Evolutionary conservation across 1,139 yeast species (phyloP).

Genomic region (Zygosaccharomyces sapae): DNA sequence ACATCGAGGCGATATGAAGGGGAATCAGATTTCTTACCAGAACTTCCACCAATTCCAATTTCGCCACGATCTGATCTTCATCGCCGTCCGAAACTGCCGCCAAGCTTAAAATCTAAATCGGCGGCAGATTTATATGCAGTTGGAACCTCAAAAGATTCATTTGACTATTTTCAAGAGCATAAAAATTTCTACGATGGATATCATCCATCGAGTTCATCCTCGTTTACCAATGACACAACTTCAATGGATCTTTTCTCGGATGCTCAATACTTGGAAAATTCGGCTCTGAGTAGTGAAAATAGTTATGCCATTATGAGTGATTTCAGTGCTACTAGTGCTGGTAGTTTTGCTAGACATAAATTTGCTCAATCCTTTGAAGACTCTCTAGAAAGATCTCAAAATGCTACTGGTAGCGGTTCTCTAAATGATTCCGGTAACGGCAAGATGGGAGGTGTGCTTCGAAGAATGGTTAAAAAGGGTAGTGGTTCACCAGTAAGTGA

Average conservation of each 20-base stretch:
- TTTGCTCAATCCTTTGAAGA: constrained; percentile 43
- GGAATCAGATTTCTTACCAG: constrained; percentile 16
- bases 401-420: constrained; percentile 9
- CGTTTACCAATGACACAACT: constrained; percentile 13
- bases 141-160: constrained; percentile 11
- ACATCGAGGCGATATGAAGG: constrained; percentile 3
- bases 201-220: constrained; percentile 16
- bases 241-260: constrained; percentile 27
- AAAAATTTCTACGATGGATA: constrained; percentile 22
- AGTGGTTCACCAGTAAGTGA: constrained; percentile 12
- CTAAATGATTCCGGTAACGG: constrained; percentile 12
- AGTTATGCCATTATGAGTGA: constrained; percentile 49
- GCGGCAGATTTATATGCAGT: constrained; percentile 24
- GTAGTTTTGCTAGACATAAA: constrained; percentile 72
- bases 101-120: constrained; percentile 28
- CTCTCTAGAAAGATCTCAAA: constrained; percentile 30
- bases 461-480: constrained; percentile 23
- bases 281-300: constrained; percentile 34
- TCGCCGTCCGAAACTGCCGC: constrained; percentile 5
- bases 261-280: constrained; percentile 31
- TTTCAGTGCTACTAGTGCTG: constrained; percentile 86
- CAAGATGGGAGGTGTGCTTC: constrained; percentile 31
- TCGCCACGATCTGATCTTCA: constrained; percentile 14
- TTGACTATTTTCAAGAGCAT: constrained; percentile 16
- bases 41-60: constrained; percentile 32